Conservation (phyloP, 2,329 filamentous ascomycete species). For the Aspergillus tanneri region DNA sequence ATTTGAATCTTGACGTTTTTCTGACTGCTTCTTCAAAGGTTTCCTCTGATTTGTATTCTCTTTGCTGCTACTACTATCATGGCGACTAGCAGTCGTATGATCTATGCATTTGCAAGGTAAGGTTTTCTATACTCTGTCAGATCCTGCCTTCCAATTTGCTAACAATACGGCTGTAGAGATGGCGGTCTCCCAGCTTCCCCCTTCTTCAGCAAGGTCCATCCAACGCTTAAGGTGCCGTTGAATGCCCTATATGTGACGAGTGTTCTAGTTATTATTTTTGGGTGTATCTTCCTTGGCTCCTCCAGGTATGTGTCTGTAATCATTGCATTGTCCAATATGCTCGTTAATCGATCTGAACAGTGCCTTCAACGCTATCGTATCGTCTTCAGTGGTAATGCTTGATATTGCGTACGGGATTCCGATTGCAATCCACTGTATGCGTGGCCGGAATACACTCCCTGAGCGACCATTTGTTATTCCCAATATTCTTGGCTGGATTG, state of each 20-base stretch:
- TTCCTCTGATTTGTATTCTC: slow-evolving; percentile 33
- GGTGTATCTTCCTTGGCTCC: slow-evolving; percentile 68
- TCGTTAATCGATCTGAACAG: slow-evolving; percentile 29
- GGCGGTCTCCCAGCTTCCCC: slow-evolving; percentile 63
- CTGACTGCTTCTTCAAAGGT: slow-evolving; percentile 20
- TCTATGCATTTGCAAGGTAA: slow-evolving; percentile 36
- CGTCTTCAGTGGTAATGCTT: slow-evolving; percentile 69
- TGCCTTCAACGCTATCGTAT: slow-evolving; percentile 71
- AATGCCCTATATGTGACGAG: slow-evolving; percentile 65
- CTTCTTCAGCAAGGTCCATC: slow-evolving; percentile 62
- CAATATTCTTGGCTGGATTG: slow-evolving; percentile 57
- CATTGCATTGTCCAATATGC: too few relatives aligned
- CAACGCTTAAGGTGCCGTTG: slow-evolving; percentile 61
- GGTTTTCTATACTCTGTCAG: neutral
- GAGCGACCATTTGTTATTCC: slow-evolving; percentile 59
- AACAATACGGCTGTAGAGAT: slow-evolving; percentile 46
- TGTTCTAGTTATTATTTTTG: slow-evolving; percentile 64
- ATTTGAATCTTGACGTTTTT: neutral
- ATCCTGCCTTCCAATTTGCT: neutral
- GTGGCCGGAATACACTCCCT: slow-evolving; percentile 65
- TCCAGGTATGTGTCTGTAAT: slow-evolving; percentile 27
- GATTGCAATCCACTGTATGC: slow-evolving; percentile 65
- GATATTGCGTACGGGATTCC: slow-evolving; percentile 74
- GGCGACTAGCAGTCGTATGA: slow-evolving; percentile 39
- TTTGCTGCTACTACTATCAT: slow-evolving; percentile 36